Percentiles rank a stretch among this genome's conserved stretches.
Evolutionary conservation across 2,329 filamentous ascomycete genomes (phyloP).

Genomic region (Trichophyton schoenleinii): DNA sequence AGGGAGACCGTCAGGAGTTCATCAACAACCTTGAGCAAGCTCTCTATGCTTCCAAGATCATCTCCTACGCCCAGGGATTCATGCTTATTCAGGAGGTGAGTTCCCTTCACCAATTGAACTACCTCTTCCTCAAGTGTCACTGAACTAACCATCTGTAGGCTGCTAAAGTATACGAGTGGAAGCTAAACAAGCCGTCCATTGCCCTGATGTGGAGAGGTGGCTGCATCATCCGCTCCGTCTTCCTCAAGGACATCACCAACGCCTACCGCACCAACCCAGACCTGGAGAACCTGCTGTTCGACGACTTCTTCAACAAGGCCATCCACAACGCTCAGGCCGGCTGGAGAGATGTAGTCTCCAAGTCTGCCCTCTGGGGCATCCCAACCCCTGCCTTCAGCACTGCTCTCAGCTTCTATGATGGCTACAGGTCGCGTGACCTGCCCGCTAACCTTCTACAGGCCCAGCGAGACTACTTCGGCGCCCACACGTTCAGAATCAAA

Average conservation of each 20-base stretch:
- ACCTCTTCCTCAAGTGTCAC: no score
- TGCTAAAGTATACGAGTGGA: slow-evolving; percentile 91
- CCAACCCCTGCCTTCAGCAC: slow-evolving; percentile 94
- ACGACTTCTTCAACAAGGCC: slow-evolving; percentile 99
- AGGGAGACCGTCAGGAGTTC: slow-evolving; percentile 85
- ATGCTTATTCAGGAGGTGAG: slow-evolving; percentile 97
- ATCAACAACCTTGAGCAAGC: slow-evolving; percentile 97
- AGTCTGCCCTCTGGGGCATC: slow-evolving; percentile 87
- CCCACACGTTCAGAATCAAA: slow-evolving; percentile 83
- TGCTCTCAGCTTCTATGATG: slow-evolving; percentile 95
- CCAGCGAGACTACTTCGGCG: slow-evolving; percentile 98
- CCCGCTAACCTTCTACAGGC: slow-evolving; percentile 97
- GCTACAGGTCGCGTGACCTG: slow-evolving; percentile 92
- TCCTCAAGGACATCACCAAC: slow-evolving; percentile 98
- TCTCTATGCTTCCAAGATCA: slow-evolving; percentile 98
- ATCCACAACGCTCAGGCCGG: slow-evolving; percentile 92
- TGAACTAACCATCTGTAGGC: slow-evolving; percentile 43
- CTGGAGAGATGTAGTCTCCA: slow-evolving; percentile 83
- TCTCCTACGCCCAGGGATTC: slow-evolving; percentile 98
- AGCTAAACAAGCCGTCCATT: slow-evolving; percentile 99
- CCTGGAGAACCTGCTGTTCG: slow-evolving; percentile 95
- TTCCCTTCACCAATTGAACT: no score
- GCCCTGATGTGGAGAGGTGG: slow-evolving; percentile 99
- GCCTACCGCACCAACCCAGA: slow-evolving; percentile 91
- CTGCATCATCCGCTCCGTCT: slow-evolving; percentile 99